Percentiles rank a stretch among this genome's conserved stretches.
Conservation (phyloP, 2,329 filamentous ascomycete species). For the Colletotrichum horii region DNA sequence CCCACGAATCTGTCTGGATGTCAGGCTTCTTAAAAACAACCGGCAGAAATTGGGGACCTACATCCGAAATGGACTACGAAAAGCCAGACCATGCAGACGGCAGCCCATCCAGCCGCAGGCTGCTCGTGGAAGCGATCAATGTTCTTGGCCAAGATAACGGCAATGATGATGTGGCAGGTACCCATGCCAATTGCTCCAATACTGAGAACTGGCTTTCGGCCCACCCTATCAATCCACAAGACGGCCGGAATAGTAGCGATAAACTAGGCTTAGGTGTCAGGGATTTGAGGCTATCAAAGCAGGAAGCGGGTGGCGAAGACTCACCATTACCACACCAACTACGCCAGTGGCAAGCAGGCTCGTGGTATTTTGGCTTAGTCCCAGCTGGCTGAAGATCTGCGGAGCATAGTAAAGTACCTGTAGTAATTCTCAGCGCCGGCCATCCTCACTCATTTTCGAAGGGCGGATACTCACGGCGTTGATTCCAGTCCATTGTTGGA, state of each 20-base stretch:
- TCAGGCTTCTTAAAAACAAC: not conserved
- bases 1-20: conserved; percentile 64
- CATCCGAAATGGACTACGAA: conserved; percentile 77
- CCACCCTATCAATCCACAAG: conserved; percentile 68
- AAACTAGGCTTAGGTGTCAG: not conserved
- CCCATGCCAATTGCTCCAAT: conserved; percentile 73
- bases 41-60: not conserved
- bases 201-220: conserved; percentile 66
- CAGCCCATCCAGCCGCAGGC: conserved; percentile 68
- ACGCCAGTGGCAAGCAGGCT: conserved; percentile 74
- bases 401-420: conserved; percentile 69
- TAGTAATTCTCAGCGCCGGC: not conserved
- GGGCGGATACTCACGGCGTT: conserved; percentile 49
- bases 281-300: not conserved
- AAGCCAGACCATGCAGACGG: conserved; percentile 71
- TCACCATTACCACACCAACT: conserved; percentile 73
- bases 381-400: conserved; percentile 71
- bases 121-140: conserved; percentile 63
- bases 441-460: not conserved
- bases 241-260: conserved; percentile 68
- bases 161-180: conserved; percentile 73
- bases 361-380: conserved; percentile 54
- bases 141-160: conserved; percentile 70
- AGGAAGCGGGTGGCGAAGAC: conserved; percentile 30
- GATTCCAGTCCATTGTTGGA: conserved; percentile 44